Conservation (phyloP, 2,329 filamentous ascomycete genomes). For the Verticillium nubilum region DNA sequence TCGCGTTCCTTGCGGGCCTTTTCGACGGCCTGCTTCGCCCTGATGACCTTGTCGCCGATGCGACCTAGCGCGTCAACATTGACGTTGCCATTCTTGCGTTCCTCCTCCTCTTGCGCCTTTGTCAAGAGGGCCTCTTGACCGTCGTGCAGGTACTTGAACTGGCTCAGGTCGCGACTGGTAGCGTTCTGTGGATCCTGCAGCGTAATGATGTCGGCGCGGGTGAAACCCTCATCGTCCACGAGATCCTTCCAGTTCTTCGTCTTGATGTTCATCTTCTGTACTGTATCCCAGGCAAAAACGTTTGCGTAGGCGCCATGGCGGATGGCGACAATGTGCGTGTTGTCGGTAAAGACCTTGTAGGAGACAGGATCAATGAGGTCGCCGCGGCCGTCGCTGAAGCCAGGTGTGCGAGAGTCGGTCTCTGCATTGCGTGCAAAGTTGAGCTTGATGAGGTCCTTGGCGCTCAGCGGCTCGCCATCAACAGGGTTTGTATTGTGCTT, state of each 20-base stretch:
- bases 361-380: constrained; percentile 96
- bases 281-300: constrained; percentile 93
- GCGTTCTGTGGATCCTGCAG: constrained; percentile 94
- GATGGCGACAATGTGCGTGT: constrained; percentile 92
- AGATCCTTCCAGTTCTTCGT: constrained; percentile 93
- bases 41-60: constrained; percentile 74
- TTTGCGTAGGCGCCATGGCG: constrained; percentile 78
- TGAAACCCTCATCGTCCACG: constrained; percentile 80
- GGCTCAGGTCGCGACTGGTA: constrained; percentile 72
- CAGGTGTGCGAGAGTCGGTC: constrained; percentile 39
- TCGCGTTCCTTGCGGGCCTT: constrained; percentile 73
- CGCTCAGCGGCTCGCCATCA: constrained; percentile 71
- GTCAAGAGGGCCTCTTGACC: constrained; percentile 65
- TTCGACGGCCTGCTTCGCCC: constrained; percentile 90
- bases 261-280: constrained; percentile 94
- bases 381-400: constrained; percentile 49
- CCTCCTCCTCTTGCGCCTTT: constrained; percentile 65
- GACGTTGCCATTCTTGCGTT: constrained; percentile 61
- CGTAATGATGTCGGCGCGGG: constrained; percentile 87
- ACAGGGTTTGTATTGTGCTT: constrained; percentile 92
- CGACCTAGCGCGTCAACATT: constrained; percentile 78
- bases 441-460: constrained; percentile 81
- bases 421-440: constrained; percentile 90
- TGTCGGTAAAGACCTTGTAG: constrained; percentile 96
- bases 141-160: constrained; percentile 85